Evolutionary conservation across 176 grass and related monocot genomes (phyloP), one percentile per base, ranked within the genome.

Genomic region (Aegilops longissima): DNA sequence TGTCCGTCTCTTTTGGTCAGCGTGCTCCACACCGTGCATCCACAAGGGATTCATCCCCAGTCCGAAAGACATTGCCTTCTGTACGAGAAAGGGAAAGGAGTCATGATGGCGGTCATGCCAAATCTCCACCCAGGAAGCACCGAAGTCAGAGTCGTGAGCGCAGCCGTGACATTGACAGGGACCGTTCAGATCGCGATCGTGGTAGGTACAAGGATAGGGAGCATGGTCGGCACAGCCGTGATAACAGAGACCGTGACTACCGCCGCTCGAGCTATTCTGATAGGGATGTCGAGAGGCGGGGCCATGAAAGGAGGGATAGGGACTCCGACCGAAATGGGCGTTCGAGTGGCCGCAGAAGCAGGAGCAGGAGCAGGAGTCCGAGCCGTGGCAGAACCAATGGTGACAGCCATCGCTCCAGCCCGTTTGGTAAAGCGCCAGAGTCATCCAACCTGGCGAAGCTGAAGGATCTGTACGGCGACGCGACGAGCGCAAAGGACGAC

Each of bases 1-100:
- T 99, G 35, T 99, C 97, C 0, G 97, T 97, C 77, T 99, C 97
- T 73, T 99, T 99, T 81, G 94, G 97, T 69, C 97, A 99, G 85
- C 92, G 97, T 61, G 97, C 94, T 76, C 94, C 97, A 70, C 97
- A 97, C 51, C 94, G 97, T 85, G 97, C 94, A 76, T 99, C 97
- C 68, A 97, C 97, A 77, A 92, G 94, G 64, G 97, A 93, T 56
- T 94, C 97, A 17, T 99, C 97, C 29, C 97, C 97, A 66, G 89
- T 97, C 21, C 89, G 94, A 36, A 94, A 91, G 71, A 89, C 92
- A 39, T 76, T 91, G 67, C 82, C 91, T 21, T 82, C 89, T 21
- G 44, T 85, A 68, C 76, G 84, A 20, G 90, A 90, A 1, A 92
- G 79, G 44, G 87, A 92, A 81, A 93, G 78, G 69, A 83, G 73